phyloP scores from a whole-genome alignment of 148 eudicot species.

The Camellia granthamiana region DNA sequence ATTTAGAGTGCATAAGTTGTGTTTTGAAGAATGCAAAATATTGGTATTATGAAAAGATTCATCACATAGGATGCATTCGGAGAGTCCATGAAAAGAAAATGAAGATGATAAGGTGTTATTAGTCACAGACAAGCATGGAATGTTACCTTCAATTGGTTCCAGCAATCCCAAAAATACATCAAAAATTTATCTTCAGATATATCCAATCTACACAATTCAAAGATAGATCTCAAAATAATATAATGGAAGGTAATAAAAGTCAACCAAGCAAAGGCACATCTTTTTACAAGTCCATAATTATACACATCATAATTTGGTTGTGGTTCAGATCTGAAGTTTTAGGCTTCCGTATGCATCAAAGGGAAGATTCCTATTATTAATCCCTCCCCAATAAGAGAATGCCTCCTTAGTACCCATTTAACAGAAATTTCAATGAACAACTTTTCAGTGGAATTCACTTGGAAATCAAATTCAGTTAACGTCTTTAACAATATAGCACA shows the following conservation, averaged over 20 bases:
- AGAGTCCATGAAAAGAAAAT: background rate
- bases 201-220: conserved; percentile 51
- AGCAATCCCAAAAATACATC: conserved; percentile 78
- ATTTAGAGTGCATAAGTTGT: too few relatives aligned
- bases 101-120: too few relatives aligned
- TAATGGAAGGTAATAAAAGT: background rate
- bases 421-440: background rate
- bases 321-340: background rate
- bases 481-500: background rate
- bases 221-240: conserved; percentile 12
- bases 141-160: conserved; percentile 74
- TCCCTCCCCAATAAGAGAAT: background rate
- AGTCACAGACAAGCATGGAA: conserved; percentile 5
- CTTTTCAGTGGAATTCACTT: background rate
- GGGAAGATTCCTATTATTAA: background rate
- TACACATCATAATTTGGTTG: background rate
- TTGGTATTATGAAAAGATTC: too few relatives aligned
- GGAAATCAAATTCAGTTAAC: background rate
- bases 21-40: too few relatives aligned
- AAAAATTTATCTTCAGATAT: conserved; percentile 71
- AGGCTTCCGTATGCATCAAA: background rate
- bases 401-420: background rate
- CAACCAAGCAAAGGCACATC: background rate
- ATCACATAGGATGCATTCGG: too few relatives aligned
- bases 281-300: background rate